These are phyloP conservation scores for Cutaneotrichosporon mucoides DNA, from an alignment of 1,284 basidiomycete species.

Conservation along the genomic window DNA sequence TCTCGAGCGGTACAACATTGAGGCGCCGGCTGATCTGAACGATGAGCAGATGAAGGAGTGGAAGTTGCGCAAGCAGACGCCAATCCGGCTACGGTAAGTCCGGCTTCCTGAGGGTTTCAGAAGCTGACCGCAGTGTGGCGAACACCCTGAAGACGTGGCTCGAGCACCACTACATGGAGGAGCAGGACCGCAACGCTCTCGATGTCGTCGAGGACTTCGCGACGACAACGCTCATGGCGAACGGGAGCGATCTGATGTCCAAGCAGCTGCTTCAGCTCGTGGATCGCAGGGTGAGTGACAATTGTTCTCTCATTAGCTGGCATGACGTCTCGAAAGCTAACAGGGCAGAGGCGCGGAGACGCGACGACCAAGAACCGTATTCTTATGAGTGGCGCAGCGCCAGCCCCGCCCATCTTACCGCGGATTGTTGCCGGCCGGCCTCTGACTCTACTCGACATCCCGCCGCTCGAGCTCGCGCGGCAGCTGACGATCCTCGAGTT, in stretches of 20 bases:
- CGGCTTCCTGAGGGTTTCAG: no score
- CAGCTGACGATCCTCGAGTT: slow-evolving; percentile 93
- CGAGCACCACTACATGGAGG: slow-evolving; percentile 74
- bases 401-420: slow-evolving; percentile 9
- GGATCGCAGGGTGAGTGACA: slow-evolving; percentile 55
- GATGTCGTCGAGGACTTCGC: slow-evolving; percentile 74
- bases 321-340: no score
- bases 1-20: slow-evolving; percentile 74
- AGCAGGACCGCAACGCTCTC: slow-evolving; percentile 72
- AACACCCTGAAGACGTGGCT: slow-evolving; percentile 79
- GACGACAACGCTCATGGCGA: slow-evolving; percentile 56
- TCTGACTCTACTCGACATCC: slow-evolving; percentile 49
- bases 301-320: neutral
- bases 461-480: slow-evolving; percentile 83
- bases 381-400: neutral
- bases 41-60: slow-evolving; percentile 68
- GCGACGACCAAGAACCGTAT: slow-evolving; percentile 8
- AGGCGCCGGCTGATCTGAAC: slow-evolving; percentile 67
- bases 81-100: slow-evolving; percentile 76
- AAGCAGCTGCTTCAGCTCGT: slow-evolving; percentile 69
- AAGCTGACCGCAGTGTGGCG: slow-evolving; percentile 58
- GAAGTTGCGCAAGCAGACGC: slow-evolving; percentile 81
- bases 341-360: slow-evolving; percentile 49
- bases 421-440: slow-evolving; percentile 19
- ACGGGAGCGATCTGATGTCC: slow-evolving; percentile 59